These are phyloP conservation scores for Penicillium salamii DNA, from an alignment of 495 filamentous ascomycete species.

Conservation along the genomic window DNA sequence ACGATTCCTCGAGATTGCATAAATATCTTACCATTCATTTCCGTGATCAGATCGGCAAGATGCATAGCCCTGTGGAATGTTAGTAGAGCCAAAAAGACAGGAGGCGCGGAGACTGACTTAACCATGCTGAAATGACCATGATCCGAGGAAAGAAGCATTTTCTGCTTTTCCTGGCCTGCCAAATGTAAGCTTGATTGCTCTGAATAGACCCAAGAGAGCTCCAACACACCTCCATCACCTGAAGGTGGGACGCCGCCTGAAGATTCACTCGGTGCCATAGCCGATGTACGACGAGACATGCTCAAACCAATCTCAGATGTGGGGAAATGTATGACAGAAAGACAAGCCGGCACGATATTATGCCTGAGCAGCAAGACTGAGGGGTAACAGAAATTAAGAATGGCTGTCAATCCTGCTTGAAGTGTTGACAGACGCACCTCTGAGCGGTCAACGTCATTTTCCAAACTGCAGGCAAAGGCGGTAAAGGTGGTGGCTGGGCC, in stretches of 20 bases:
- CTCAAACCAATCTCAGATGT: slow-evolving; percentile 21
- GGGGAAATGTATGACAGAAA: not conserved
- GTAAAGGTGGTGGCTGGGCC: slow-evolving; percentile 26
- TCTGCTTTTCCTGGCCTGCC: slow-evolving; percentile 78
- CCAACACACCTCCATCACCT: slow-evolving; percentile 40
- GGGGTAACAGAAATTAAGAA: slow-evolving; percentile 22
- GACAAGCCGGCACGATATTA: slow-evolving; percentile 1
- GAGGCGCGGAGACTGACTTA: slow-evolving; percentile 43
- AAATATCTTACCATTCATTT: slow-evolving; percentile 72
- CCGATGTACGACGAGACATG: slow-evolving; percentile 48
- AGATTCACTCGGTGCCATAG: slow-evolving; percentile 38
- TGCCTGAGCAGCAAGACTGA: slow-evolving; percentile 5
- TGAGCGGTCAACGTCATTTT: slow-evolving; percentile 45
- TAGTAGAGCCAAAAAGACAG: slow-evolving; percentile 12
- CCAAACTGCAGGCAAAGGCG: slow-evolving; percentile 21
- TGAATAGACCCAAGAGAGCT: slow-evolving; percentile 8
- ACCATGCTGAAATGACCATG: slow-evolving; percentile 78
- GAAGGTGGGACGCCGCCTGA: slow-evolving; percentile 34
- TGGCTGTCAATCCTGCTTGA: slow-evolving; percentile 25
- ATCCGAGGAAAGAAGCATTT: slow-evolving; percentile 71
- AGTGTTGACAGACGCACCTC: slow-evolving; percentile 39
- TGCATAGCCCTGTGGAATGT: slow-evolving; percentile 67
- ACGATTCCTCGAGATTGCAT: not conserved
- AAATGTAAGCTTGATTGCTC: slow-evolving; percentile 17
- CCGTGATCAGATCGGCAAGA: slow-evolving; percentile 92